Percentiles rank a stretch among this genome's conserved stretches.
Evolutionary conservation across 495 filamentous ascomycete genomes (phyloP).

Genomic region (Trichoderma virens): DNA sequence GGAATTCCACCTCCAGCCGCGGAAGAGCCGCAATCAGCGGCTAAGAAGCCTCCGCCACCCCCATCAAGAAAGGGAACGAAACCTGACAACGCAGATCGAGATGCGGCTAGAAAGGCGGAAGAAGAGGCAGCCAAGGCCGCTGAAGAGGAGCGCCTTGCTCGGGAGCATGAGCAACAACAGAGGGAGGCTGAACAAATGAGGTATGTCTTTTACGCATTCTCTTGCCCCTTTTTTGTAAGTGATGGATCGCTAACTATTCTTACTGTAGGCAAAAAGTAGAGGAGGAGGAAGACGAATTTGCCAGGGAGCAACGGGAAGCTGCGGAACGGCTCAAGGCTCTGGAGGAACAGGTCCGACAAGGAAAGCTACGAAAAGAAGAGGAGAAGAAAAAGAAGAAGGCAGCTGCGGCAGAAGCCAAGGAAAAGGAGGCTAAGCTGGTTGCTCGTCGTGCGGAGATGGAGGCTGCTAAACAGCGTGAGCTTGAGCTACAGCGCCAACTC

Average conservation of each 20-base stretch:
- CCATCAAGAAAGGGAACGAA: slow-evolving; percentile 71
- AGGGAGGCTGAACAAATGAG: slow-evolving; percentile 67
- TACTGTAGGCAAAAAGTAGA: slow-evolving; percentile 64
- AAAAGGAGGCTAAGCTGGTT: slow-evolving; percentile 78
- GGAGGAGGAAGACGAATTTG: slow-evolving; percentile 70
- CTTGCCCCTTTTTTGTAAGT: neutral
- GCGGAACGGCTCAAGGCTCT: slow-evolving; percentile 77
- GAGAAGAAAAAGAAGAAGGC: slow-evolving; percentile 89
- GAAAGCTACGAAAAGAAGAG: slow-evolving; percentile 95
- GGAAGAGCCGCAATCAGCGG: slow-evolving; percentile 40
- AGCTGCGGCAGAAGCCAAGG: slow-evolving; percentile 73
- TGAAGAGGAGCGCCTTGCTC: slow-evolving; percentile 48
- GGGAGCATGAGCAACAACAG: slow-evolving; percentile 74
- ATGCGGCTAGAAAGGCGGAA: slow-evolving; percentile 24
- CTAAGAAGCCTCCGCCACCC: slow-evolving; percentile 80
- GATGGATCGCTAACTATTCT: slow-evolving; percentile 16
- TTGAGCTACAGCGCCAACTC: slow-evolving; percentile 78
- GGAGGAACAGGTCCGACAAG: slow-evolving; percentile 87
- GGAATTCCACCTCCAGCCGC: slow-evolving; percentile 50
- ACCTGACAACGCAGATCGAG: slow-evolving; percentile 44
- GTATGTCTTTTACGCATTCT: slow-evolving; percentile 56
- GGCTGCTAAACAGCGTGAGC: slow-evolving; percentile 77
- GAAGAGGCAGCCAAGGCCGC: slow-evolving; percentile 44
- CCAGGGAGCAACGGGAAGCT: slow-evolving; percentile 69
- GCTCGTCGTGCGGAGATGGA: slow-evolving; percentile 89